Percentiles rank a stretch among this genome's conserved stretches.
phyloP scores from a whole-genome alignment of 768 basidiomycete genomes.

The Psilocybe cubensis region DNA sequence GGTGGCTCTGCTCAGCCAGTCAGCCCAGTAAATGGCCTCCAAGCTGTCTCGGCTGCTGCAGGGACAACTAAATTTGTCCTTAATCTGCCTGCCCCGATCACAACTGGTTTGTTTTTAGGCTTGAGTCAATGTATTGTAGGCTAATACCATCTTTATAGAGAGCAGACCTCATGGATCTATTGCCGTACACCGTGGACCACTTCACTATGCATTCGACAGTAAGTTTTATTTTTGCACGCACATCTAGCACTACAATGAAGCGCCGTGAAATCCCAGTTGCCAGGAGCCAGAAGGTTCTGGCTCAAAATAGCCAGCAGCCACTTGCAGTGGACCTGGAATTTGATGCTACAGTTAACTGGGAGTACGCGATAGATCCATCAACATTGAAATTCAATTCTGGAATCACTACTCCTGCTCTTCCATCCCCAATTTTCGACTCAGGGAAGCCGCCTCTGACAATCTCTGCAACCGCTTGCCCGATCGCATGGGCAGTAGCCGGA shows the following conservation, averaged over 20 bases:
- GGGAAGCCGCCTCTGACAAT: constrained; percentile 51
- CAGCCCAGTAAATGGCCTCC: constrained; percentile 46
- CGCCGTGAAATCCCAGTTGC: constrained; percentile 26
- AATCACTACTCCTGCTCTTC: constrained; percentile 37
- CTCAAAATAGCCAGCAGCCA: constrained; percentile 44
- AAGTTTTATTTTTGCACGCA: constrained; percentile 8
- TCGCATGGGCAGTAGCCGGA: constrained; percentile 49
- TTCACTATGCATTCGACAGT: constrained; percentile 62
- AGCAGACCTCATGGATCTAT: constrained; percentile 52
- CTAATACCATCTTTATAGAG: constrained; percentile 33
- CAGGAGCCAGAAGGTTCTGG: constrained; percentile 40
- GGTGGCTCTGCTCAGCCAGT: constrained; percentile 39
- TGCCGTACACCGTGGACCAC: constrained; percentile 56
- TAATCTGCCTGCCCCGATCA: constrained; percentile 50
- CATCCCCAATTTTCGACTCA: constrained; percentile 52
- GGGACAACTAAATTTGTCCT: constrained; percentile 49
- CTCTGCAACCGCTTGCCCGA: constrained; percentile 51
- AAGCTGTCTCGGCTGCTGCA: constrained; percentile 39
- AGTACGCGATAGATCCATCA: constrained; percentile 56
- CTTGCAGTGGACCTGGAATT: constrained; percentile 54
- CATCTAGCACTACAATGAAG: background rate
- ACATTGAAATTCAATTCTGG: constrained; percentile 41
- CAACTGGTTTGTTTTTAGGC: constrained; percentile 35
- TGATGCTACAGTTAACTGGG: constrained; percentile 50
- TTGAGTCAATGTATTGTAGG: background rate